Percentiles rank a stretch among this genome's conserved stretches.
phyloP scores from a whole-genome alignment of 805 yeast species.

The Hanseniaspora hatyaiensis region DNA sequence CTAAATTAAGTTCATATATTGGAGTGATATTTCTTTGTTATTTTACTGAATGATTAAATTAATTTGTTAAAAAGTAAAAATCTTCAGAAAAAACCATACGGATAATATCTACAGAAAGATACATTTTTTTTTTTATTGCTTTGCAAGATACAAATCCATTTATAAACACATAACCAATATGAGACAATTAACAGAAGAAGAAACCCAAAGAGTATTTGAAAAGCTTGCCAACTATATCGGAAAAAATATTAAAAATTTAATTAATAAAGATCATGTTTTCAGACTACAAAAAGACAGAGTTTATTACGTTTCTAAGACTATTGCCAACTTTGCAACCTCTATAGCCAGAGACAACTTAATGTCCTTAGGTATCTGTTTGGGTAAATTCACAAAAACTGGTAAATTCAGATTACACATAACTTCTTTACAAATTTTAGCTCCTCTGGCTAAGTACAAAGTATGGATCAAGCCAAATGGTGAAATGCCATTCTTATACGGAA shows the following conservation, averaged over 20 bases:
- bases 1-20: too few relatives aligned
- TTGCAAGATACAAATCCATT: too few relatives aligned
- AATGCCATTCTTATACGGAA: conserved; percentile 95
- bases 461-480: conserved; percentile 98
- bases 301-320: conserved; percentile 73
- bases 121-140: too few relatives aligned
- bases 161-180: conserved; percentile 30
- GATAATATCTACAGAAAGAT: too few relatives aligned
- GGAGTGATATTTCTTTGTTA: too few relatives aligned
- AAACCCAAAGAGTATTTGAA: conserved; percentile 89
- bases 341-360: conserved; percentile 80
- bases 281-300: conserved; percentile 94
- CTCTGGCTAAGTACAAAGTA: conserved; percentile 80
- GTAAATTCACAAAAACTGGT: conserved; percentile 95
- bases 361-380: conserved; percentile 88
- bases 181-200: conserved; percentile 96
- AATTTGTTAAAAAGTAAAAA: too few relatives aligned
- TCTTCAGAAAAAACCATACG: too few relatives aligned
- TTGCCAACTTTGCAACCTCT: conserved; percentile 79
- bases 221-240: conserved; percentile 94
- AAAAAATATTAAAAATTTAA: conserved; percentile 78
- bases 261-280: conserved; percentile 83
- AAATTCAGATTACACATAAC: conserved; percentile 92
- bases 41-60: too few relatives aligned
- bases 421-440: conserved; percentile 68